Conservation (phyloP, 495 filamentous ascomycete species). For the Penicillium psychrofluorescens region DNA sequence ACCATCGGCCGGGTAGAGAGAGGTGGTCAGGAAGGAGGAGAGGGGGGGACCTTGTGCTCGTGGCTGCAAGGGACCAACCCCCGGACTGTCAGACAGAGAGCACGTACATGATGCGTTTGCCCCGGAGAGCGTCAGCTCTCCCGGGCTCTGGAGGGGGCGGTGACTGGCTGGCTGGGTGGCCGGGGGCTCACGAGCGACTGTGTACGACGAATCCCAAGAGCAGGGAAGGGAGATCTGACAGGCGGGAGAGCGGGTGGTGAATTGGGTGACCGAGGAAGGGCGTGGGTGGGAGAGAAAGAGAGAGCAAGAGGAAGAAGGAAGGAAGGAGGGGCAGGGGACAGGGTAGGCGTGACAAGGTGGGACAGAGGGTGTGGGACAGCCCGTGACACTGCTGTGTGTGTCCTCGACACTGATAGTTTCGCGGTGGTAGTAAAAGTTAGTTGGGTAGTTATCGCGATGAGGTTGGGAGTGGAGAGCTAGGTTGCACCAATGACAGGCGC, state of each 20-base stretch:
- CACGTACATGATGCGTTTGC: slow-evolving; percentile 28
- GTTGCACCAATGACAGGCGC: no score
- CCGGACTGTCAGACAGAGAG: no score
- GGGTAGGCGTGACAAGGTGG: neutral
- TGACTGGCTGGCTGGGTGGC: neutral
- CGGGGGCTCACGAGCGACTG: no score
- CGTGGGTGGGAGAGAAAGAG: slow-evolving; percentile 1
- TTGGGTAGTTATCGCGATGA: no score
- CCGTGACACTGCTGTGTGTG: neutral
- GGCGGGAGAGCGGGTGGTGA: neutral
- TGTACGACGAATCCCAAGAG: no score
- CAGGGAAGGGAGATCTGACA: no score
- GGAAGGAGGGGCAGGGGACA: slow-evolving; percentile 1
- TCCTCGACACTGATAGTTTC: no score
- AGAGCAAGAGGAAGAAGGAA: neutral
- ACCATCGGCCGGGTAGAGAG: neutral
- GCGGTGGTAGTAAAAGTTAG: no score
- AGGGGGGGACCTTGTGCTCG: no score
- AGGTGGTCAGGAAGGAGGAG: no score
- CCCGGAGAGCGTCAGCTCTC: slow-evolving; percentile 13
- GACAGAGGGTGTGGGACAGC: neutral
- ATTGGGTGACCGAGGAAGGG: neutral
- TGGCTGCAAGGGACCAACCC: no score
- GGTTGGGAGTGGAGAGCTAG: slow-evolving; percentile 8
- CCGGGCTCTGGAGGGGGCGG: slow-evolving; percentile 9